Conservation (phyloP, 306 rosid species). For the Nissolia schottii region DNA sequence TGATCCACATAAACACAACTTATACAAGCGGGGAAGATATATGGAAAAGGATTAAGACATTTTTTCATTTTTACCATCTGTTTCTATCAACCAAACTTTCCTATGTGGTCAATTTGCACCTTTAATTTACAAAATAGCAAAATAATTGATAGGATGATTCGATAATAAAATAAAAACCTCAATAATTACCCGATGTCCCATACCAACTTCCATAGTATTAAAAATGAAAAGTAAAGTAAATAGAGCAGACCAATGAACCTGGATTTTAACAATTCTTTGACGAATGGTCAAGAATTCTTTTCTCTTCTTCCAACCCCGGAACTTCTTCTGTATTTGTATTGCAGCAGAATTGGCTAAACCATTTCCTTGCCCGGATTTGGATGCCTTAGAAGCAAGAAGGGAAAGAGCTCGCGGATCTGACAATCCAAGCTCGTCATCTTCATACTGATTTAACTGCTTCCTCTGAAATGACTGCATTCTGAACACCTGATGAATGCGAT, state of each 20-base stretch:
- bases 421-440: slow-evolving; percentile 46
- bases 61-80: not conserved
- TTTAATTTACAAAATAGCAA: not conserved
- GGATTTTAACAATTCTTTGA: slow-evolving; percentile 87
- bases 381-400: slow-evolving; percentile 40
- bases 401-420: slow-evolving; percentile 57
- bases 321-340: slow-evolving; percentile 76
- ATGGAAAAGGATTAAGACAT: no score
- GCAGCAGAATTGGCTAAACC: slow-evolving; percentile 63
- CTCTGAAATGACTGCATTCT: slow-evolving; percentile 82
- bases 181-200: not conserved
- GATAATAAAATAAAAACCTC: not conserved
- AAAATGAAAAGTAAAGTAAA: slow-evolving; percentile 2
- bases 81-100: slow-evolving; percentile 6
- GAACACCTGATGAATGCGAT: slow-evolving; percentile 66
- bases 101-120: not conserved
- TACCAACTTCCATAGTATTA: not conserved
- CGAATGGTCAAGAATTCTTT: slow-evolving; percentile 80
- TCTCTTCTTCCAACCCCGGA: slow-evolving; percentile 89
- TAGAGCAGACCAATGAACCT: slow-evolving; percentile 44
- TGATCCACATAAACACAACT: no score
- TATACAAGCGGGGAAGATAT: no score
- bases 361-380: slow-evolving; percentile 48
- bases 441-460: slow-evolving; percentile 42
- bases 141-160: not conserved